Percentiles rank a stretch among this genome's conserved stretches.
These are phyloP conservation scores for Fusarium sp. DNA, from an alignment of 2,329 filamentous ascomycete species.

Conservation along the genomic window DNA sequence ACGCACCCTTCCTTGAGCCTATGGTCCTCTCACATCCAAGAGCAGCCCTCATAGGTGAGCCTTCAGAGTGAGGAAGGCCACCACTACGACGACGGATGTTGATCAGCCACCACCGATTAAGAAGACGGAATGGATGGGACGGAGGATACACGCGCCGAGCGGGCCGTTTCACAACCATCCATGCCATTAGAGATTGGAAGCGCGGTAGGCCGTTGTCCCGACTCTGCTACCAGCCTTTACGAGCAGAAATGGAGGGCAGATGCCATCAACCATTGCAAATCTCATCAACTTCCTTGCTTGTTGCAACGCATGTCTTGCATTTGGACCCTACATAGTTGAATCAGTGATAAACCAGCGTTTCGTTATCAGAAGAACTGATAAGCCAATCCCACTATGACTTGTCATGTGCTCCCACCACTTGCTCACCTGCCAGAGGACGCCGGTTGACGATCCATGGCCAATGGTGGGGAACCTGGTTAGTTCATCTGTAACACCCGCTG, in stretches of 20 bases:
- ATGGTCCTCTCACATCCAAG: constrained; percentile 20
- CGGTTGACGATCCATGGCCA: constrained; percentile 22
- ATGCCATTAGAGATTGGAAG: constrained; percentile 14
- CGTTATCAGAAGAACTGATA: constrained; percentile 15
- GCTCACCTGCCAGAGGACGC: constrained; percentile 34
- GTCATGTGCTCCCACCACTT: constrained; percentile 35
- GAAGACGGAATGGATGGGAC: constrained; percentile 28
- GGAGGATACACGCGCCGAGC: constrained; percentile 41
- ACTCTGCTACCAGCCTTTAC: constrained; percentile 19
- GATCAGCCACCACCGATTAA: constrained; percentile 21
- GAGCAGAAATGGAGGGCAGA: constrained; percentile 12
- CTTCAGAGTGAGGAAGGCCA: constrained; percentile 8
- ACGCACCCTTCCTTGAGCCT: constrained; percentile 9
- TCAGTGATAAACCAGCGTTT: background rate
- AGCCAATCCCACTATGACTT: constrained; percentile 6
- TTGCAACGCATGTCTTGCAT: constrained; percentile 11
- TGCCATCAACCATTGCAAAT: background rate
- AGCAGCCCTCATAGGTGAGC: constrained; percentile 21
- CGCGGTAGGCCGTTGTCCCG: constrained; percentile 14
- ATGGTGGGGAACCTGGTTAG: constrained; percentile 26
- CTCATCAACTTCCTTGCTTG: background rate
- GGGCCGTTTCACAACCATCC: constrained; percentile 42
- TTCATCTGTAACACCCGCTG: constrained; percentile 4
- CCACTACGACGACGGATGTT: constrained; percentile 7
- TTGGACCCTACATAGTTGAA: constrained; percentile 6